A percentile compares a stretch with the other conserved stretches of the same genome.
These are phyloP conservation scores for Linnemannia hyalina DNA, from an alignment of 192 early-diverging fungal genomes.

Conservation along the genomic window DNA sequence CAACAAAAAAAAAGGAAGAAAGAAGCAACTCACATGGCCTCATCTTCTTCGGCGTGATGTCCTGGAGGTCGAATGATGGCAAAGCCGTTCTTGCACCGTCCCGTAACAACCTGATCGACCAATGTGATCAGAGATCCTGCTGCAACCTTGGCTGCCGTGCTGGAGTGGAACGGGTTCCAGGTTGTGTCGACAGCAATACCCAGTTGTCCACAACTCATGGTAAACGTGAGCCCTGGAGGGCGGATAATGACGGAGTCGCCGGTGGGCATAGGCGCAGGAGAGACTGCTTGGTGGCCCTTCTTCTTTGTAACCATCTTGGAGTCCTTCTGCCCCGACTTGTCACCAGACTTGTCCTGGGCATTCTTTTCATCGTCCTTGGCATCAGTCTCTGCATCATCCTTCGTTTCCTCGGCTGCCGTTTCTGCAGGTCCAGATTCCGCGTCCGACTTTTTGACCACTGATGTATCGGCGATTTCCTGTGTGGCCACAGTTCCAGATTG, in stretches of 20 bases:
- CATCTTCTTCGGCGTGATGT: constrained; percentile 82
- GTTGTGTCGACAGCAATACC: constrained; percentile 62
- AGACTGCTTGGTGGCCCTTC: constrained; percentile 31
- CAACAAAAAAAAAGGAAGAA: not conserved
- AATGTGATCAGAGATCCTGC: constrained; percentile 67
- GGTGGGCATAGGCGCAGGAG: constrained; percentile 26
- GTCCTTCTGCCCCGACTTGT: constrained; percentile 2
- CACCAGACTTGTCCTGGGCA: constrained; percentile 3
- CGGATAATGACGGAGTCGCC: constrained; percentile 31
- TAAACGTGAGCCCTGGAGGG: constrained; percentile 58
- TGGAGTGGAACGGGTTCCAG: constrained; percentile 54
- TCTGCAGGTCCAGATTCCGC: not conserved
- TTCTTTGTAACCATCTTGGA: constrained; percentile 27
- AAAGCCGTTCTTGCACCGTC: constrained; percentile 73
- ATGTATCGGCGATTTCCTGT: not conserved
- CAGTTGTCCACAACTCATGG: constrained; percentile 66
- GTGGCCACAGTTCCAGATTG: constrained; percentile 11
- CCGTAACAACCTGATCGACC: constrained; percentile 69
- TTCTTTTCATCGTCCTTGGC: constrained; percentile 13
- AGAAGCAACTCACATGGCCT: constrained; percentile 53
- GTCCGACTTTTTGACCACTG: not conserved
- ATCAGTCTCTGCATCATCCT: not conserved
- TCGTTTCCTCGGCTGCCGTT: not conserved
- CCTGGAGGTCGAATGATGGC: constrained; percentile 83
- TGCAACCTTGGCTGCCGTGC: constrained; percentile 59